These are phyloP conservation scores for Poa annua DNA, from an alignment of 176 grass and related monocot genomes.

Conservation along the genomic window DNA sequence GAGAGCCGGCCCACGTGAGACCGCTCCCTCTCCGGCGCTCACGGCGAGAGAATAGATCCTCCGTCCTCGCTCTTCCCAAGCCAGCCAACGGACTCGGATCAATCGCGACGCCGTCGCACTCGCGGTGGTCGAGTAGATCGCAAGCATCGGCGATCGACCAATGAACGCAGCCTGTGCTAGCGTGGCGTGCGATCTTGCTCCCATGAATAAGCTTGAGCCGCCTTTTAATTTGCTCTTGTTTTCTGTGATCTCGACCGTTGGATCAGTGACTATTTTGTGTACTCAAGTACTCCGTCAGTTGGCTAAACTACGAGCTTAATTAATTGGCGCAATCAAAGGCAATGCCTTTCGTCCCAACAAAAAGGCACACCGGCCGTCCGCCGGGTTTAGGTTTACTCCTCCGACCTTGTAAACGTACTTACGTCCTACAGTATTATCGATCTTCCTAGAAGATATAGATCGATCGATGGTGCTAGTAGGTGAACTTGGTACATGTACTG, in stretches of 20 bases:
- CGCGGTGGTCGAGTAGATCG: background rate
- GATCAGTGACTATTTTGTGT: background rate
- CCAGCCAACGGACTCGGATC: background rate
- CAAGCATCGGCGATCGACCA: background rate
- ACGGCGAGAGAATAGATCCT: background rate
- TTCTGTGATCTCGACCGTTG: background rate
- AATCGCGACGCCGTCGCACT: background rate
- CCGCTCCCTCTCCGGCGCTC: constrained; percentile 23
- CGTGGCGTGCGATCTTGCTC: background rate
- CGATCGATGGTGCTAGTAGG: background rate
- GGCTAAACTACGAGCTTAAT: background rate
- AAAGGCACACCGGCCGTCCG: no score
- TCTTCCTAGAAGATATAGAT: background rate
- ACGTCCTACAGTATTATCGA: no score
- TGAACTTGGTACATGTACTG: constrained; percentile 23
- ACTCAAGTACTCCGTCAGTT: background rate
- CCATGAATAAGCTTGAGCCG: background rate
- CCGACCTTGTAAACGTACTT: no score
- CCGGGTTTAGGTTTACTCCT: no score
- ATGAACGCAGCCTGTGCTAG: no score
- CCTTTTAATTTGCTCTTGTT: no score
- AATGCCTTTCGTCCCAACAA: no score
- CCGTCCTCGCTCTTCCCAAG: background rate
- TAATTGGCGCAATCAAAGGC: no score
- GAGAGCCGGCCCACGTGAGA: background rate